These are phyloP conservation scores for Marsdenia floribunda DNA, from an alignment of 257 asterid species.

Conservation along the genomic window DNA sequence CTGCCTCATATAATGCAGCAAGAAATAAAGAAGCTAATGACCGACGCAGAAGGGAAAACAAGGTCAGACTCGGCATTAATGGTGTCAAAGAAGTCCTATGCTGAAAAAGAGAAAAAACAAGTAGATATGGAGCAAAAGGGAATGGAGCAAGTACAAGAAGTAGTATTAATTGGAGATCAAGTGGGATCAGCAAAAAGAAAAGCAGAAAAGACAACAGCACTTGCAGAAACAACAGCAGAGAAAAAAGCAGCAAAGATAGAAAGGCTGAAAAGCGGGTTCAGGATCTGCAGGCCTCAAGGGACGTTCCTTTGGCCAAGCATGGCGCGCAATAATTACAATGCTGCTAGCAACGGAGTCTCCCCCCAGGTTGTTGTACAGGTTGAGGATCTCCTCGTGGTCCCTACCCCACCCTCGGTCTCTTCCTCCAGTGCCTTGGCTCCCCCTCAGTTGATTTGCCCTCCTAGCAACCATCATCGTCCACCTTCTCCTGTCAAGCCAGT, in stretches of 20 bases:
- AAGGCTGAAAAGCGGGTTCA: constrained; percentile 97
- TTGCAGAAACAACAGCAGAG: constrained; percentile 29
- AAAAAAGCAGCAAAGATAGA: constrained; percentile 81
- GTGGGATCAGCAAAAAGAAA: constrained; percentile 19
- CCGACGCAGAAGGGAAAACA: constrained; percentile 27
- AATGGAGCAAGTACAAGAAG: constrained; percentile 35
- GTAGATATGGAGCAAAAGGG: constrained; percentile 15
- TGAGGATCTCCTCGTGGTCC: constrained; percentile 51
- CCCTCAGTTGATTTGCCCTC: constrained; percentile 41
- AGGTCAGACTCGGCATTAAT: constrained; percentile 41
- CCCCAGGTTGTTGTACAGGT: constrained; percentile 61
- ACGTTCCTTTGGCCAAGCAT: constrained; percentile 95
- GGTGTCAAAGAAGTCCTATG: constrained; percentile 24
- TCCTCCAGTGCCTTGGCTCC: constrained; percentile 56
- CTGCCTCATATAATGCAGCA: constrained; percentile 39
- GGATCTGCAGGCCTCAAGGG: constrained; percentile 94
- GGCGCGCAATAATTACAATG: constrained; percentile 37
- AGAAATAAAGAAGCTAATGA: constrained; percentile 35
- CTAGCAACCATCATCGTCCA: constrained; percentile 20
- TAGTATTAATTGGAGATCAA: constrained; percentile 23
- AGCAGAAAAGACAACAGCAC: constrained; percentile 15
- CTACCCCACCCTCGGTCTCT: constrained; percentile 89
- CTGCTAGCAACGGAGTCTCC: constrained; percentile 16
- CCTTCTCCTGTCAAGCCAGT: constrained; percentile 72
- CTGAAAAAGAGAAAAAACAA: constrained; percentile 30